Conservation (phyloP, 2,329 filamentous ascomycete genomes). For the Sordariomycetes sp. region DNA sequence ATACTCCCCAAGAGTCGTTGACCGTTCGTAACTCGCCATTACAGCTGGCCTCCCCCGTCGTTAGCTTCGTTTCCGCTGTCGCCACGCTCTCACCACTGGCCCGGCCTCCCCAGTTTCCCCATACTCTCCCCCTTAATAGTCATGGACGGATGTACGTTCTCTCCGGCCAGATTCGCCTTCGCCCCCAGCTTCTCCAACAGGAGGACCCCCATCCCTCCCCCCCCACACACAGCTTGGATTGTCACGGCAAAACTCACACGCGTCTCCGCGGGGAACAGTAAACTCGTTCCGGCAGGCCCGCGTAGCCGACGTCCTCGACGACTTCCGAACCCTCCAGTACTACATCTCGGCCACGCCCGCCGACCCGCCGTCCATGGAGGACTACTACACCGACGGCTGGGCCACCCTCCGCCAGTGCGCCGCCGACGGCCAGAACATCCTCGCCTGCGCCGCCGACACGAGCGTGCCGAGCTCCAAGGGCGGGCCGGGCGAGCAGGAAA, state of each 20-base stretch:
- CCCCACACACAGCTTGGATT: not conserved
- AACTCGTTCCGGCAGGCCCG: conserved; percentile 49
- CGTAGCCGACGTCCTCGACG: conserved; percentile 50
- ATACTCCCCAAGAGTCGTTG: not conserved
- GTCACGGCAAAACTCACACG: not conserved
- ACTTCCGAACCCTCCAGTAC: conserved; percentile 52
- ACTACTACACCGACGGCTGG: conserved; percentile 56
- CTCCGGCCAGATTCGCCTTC: not conserved
- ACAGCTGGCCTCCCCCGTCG: not conserved
- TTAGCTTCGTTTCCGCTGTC: not conserved
- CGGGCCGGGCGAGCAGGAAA: conserved; percentile 47
- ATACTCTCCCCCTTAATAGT: not conserved
- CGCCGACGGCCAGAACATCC: conserved; percentile 52
- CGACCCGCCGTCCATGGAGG: conserved; percentile 42
- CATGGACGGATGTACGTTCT: conserved; percentile 4
- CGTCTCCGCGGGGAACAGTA: conserved; percentile 25
- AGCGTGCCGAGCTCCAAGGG: conserved; percentile 41
- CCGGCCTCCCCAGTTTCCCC: not conserved
- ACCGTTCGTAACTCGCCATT: not conserved
- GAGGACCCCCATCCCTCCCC: not conserved
- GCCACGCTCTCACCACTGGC: not conserved
- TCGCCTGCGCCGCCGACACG: conserved; percentile 54
- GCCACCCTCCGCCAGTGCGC: conserved; percentile 50
- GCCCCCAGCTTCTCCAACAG: not conserved
- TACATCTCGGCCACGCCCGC: conserved; percentile 47